phyloP scores from a whole-genome alignment of 257 asterid species.

The Petunia secreta region DNA sequence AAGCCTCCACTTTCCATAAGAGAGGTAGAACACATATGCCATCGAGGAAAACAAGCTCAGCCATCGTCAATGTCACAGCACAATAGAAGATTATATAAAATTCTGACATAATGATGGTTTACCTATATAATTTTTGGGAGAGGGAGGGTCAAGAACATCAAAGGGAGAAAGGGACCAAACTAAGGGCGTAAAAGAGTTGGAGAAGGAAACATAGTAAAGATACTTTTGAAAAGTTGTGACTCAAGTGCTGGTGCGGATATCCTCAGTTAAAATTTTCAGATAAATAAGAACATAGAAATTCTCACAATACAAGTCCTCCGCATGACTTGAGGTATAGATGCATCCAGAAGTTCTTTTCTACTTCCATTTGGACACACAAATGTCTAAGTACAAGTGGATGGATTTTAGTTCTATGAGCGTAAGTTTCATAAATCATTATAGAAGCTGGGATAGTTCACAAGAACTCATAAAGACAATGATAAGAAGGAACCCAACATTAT shows the following conservation, averaged over 20 bases:
- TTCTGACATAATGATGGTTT: background rate
- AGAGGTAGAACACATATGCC: background rate
- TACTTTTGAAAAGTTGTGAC: background rate
- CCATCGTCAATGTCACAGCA: background rate
- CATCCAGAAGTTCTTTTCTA: background rate
- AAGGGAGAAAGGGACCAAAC: slow-evolving; percentile 3
- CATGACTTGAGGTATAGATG: background rate
- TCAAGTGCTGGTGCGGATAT: background rate
- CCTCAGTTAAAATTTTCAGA: background rate
- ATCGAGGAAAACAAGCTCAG: background rate
- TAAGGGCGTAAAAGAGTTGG: background rate
- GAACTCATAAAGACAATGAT: slow-evolving; percentile 1
- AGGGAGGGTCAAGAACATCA: background rate
- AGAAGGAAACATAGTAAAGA: background rate
- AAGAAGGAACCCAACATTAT: background rate
- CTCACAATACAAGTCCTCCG: background rate
- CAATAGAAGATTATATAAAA: background rate
- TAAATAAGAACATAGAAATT: slow-evolving; percentile 4
- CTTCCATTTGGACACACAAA: background rate
- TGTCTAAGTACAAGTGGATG: no score
- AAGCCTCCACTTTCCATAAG: background rate
- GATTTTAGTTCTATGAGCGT: background rate
- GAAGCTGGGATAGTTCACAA: background rate
- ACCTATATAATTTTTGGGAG: background rate
- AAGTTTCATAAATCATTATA: background rate